Conservation (phyloP, 2,329 filamentous ascomycete genomes). For the Aspergillus vadensis region DNA sequence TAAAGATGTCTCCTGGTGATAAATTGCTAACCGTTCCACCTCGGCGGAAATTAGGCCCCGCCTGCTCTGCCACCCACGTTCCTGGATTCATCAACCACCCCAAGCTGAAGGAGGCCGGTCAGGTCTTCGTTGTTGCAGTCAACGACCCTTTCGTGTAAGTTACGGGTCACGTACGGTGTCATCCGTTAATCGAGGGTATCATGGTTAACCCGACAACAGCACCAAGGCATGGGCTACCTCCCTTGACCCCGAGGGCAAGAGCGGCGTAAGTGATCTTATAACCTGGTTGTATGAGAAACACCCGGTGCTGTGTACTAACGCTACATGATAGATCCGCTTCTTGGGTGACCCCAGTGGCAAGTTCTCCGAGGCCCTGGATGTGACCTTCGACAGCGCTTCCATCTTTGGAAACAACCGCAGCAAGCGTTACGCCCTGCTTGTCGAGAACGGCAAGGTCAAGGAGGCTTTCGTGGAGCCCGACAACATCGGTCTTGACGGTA, state of each 20-base stretch:
- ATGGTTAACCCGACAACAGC: constrained; percentile 46
- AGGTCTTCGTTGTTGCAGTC: constrained; percentile 87
- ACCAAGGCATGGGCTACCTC: constrained; percentile 86
- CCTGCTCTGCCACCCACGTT: constrained; percentile 71
- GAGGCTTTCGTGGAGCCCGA: constrained; percentile 83
- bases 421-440: constrained; percentile 83
- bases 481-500: constrained; percentile 78
- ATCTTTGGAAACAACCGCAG: constrained; percentile 81
- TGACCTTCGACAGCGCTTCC: constrained; percentile 75
- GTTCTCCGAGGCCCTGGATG: constrained; percentile 81
- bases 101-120: constrained; percentile 74
- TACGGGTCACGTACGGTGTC: not conserved
- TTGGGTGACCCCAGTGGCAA: constrained; percentile 76
- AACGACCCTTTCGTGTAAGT: constrained; percentile 94
- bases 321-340: constrained; percentile 76
- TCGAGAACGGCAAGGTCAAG: constrained; percentile 84
- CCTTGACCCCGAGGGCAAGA: constrained; percentile 73
- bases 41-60: constrained; percentile 49
- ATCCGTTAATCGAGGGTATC: not conserved
- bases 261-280: constrained; percentile 64
- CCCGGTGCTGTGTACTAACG: not conserved
- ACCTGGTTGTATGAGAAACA: not conserved
- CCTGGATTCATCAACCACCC: constrained; percentile 83
- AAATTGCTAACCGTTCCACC: constrained; percentile 7
- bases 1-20: not conserved